These are phyloP conservation scores for Tothia fuscella DNA, from an alignment of 2,329 filamentous ascomycete genomes.

Conservation along the genomic window DNA sequence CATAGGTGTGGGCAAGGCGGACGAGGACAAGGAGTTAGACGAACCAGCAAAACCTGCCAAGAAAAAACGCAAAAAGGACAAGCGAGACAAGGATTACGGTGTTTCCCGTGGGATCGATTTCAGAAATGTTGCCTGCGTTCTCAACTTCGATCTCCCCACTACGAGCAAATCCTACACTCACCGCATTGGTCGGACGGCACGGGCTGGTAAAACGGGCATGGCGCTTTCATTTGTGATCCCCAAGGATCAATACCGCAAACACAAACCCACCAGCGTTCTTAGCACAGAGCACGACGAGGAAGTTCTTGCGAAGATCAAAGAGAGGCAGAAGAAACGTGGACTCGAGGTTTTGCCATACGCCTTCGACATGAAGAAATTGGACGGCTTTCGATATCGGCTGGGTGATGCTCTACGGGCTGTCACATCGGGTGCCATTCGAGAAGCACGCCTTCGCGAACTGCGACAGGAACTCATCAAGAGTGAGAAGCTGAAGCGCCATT, in stretches of 20 bases:
- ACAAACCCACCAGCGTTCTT: constrained; percentile 70
- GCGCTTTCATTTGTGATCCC: constrained; percentile 93
- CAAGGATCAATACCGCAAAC: constrained; percentile 69
- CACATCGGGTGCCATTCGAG: constrained; percentile 77
- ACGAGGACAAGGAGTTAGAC: constrained; percentile 26
- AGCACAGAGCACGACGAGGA: constrained; percentile 75
- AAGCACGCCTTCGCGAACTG: constrained; percentile 79
- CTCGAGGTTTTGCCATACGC: constrained; percentile 80
- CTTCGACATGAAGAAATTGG: constrained; percentile 89
- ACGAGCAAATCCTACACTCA: constrained; percentile 92
- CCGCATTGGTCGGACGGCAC: constrained; percentile 83
- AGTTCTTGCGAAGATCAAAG: constrained; percentile 66
- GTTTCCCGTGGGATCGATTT: constrained; percentile 97
- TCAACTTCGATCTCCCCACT: constrained; percentile 92
- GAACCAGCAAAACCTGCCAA: constrained; percentile 28
- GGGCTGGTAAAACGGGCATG: constrained; percentile 85
- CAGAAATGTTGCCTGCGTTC: constrained; percentile 82
- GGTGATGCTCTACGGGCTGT: constrained; percentile 83
- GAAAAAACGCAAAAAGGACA: constrained; percentile 47
- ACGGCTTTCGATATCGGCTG: constrained; percentile 90
- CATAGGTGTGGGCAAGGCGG: constrained; percentile 17
- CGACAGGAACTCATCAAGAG: constrained; percentile 83
- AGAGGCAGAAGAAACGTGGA: constrained; percentile 65
- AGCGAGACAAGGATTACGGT: constrained; percentile 72
- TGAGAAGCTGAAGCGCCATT: constrained; percentile 88